Percentiles rank a stretch among this genome's conserved stretches.
Conservation (phyloP, 2,329 filamentous ascomycete genomes). For the Diaporthe destruens region DNA sequence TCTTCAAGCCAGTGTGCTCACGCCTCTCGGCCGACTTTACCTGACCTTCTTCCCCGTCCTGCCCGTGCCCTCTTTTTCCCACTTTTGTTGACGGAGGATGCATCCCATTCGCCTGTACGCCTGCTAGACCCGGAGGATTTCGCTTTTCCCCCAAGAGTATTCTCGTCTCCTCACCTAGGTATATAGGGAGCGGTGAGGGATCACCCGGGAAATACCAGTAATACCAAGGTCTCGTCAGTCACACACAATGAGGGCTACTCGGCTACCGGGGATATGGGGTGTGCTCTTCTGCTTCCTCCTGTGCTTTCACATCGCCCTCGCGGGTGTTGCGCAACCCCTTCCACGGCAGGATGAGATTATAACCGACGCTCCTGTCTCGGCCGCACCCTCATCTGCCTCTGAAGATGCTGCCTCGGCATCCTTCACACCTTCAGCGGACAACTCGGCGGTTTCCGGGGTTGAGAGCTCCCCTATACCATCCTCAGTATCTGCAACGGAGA, state of each 20-base stretch:
- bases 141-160: neutral
- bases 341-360: slow-evolving; percentile 33
- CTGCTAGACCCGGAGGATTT: neutral
- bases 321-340: slow-evolving; percentile 38
- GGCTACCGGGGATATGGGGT: slow-evolving; percentile 24
- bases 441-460: neutral
- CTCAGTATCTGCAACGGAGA: slow-evolving; percentile 27
- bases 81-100: slow-evolving; percentile 34
- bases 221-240: neutral
- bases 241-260: slow-evolving; percentile 35
- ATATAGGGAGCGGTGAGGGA: neutral
- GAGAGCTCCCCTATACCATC: slow-evolving; percentile 7
- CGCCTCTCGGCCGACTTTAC: slow-evolving; percentile 15
- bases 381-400: neutral
- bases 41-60: neutral
- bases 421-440: neutral
- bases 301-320: slow-evolving; percentile 36
- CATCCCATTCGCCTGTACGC: neutral
- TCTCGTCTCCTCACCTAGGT: neutral
- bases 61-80: slow-evolving; percentile 3
- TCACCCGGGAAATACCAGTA: neutral
- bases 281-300: slow-evolving; percentile 31
- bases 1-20: slow-evolving; percentile 10
- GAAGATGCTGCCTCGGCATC: slow-evolving; percentile 21
- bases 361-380: neutral